These are phyloP conservation scores for Diplodia sapinea DNA, from an alignment of 2,329 filamentous ascomycete species.

Conservation along the genomic window DNA sequence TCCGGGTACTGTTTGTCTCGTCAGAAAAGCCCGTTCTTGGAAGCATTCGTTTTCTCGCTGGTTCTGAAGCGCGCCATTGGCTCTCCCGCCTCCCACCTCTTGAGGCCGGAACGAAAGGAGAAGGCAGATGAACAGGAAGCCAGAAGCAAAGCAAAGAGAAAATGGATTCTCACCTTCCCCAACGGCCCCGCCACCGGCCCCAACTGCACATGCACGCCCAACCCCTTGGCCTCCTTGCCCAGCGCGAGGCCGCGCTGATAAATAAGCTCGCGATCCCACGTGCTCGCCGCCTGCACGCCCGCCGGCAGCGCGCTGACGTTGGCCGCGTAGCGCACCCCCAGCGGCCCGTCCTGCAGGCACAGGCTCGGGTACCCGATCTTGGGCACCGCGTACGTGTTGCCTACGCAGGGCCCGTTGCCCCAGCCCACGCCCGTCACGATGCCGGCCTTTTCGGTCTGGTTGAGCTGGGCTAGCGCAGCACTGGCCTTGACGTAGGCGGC, in stretches of 20 bases:
- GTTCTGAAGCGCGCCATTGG: not conserved
- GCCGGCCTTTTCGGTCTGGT: slow-evolving; percentile 47
- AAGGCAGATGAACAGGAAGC: not conserved
- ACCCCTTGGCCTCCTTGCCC: slow-evolving; percentile 48
- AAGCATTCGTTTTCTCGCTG: not conserved
- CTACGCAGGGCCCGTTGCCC: slow-evolving; percentile 45
- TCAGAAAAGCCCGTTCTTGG: not conserved
- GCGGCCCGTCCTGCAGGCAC: slow-evolving; percentile 50
- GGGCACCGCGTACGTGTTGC: slow-evolving; percentile 44
- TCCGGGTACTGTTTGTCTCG: slow-evolving; percentile 16
- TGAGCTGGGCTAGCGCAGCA: slow-evolving; percentile 42
- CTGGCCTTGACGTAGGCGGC: not conserved
- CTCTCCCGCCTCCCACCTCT: not conserved
- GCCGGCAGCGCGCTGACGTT: slow-evolving; percentile 49
- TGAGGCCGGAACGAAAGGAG: not conserved
- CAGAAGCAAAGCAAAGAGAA: not conserved
- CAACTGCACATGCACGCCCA: slow-evolving; percentile 52
- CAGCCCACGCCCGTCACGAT: slow-evolving; percentile 48
- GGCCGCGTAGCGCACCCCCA: slow-evolving; percentile 47
- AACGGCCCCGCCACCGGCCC: slow-evolving; percentile 51
- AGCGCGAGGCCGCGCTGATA: slow-evolving; percentile 44
- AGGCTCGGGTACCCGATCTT: slow-evolving; percentile 47
- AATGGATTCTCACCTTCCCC: slow-evolving; percentile 2
- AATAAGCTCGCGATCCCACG: slow-evolving; percentile 47
- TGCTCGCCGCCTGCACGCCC: slow-evolving; percentile 48